Conservation (phyloP, 2,329 filamentous ascomycete genomes). For the Alternaria panax region DNA sequence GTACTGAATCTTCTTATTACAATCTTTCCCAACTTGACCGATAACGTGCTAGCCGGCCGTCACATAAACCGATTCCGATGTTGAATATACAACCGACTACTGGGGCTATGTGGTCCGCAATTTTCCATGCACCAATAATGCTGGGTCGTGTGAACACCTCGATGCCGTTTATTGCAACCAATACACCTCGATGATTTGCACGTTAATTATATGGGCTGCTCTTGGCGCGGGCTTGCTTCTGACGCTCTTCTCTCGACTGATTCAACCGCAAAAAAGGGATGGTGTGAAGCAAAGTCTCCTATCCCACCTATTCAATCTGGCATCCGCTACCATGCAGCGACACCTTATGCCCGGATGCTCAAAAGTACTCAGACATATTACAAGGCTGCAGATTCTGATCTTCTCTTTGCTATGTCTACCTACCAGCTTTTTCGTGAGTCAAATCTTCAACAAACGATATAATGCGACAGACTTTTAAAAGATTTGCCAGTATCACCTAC, state of each 20-base stretch:
- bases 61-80: slow-evolving; percentile 10
- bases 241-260: slow-evolving; percentile 6
- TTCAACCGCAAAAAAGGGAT: slow-evolving; percentile 1
- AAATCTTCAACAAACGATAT: neutral
- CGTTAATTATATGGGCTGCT: slow-evolving; percentile 11
- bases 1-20: slow-evolving; percentile 10
- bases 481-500: slow-evolving; percentile 12
- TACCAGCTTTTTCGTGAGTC: slow-evolving; percentile 9
- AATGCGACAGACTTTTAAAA: neutral
- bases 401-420: slow-evolving; percentile 10
- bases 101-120: slow-evolving; percentile 13
- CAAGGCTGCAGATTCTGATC: slow-evolving; percentile 8
- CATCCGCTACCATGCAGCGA: neutral
- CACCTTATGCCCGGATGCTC: neutral
- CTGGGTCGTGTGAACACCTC: slow-evolving; percentile 11
- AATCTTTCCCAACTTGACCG: slow-evolving; percentile 11
- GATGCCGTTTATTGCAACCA: slow-evolving; percentile 10
- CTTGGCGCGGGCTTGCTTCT: slow-evolving; percentile 6
- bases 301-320: slow-evolving; percentile 7
- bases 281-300: slow-evolving; percentile 6
- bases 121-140: slow-evolving; percentile 11
- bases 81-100: slow-evolving; percentile 12
- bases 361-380: slow-evolving; percentile 6
- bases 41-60: slow-evolving; percentile 8
- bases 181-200: slow-evolving; percentile 13